Conservation (phyloP, 495 filamentous ascomycete species). For the Penicillium simplicissimum region DNA sequence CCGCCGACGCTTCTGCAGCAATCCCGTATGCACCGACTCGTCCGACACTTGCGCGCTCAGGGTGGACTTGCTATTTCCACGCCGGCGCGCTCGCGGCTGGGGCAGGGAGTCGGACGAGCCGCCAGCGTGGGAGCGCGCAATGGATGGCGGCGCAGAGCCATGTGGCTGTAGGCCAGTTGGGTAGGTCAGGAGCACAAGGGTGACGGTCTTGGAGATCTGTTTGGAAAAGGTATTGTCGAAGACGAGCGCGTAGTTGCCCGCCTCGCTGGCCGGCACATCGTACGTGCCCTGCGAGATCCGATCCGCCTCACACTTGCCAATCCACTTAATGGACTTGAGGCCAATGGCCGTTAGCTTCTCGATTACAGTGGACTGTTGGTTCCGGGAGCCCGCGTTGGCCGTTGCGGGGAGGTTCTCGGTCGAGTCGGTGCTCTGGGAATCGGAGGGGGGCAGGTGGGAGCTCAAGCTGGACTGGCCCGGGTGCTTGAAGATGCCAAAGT, state of each 20-base stretch:
- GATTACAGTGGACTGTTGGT: constrained; percentile 60
- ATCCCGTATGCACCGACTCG: constrained; percentile 66
- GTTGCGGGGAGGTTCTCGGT: constrained; percentile 41
- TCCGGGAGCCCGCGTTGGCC: constrained; percentile 31
- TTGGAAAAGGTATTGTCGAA: constrained; percentile 99
- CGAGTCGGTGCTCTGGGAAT: constrained; percentile 48
- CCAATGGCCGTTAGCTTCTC: constrained; percentile 85
- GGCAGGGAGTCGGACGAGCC: constrained; percentile 38
- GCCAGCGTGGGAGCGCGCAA: constrained; percentile 39
- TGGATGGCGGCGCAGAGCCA: constrained; percentile 38
- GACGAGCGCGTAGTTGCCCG: constrained; percentile 93
- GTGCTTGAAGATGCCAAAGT: constrained; percentile 97
- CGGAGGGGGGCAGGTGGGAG: constrained; percentile 45
- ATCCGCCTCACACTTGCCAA: constrained; percentile 93
- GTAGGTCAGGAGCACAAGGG: constrained; percentile 91
- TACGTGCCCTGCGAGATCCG: constrained; percentile 91
- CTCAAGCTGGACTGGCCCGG: constrained; percentile 64
- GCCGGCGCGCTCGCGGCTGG: constrained; percentile 32
- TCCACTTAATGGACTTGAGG: constrained; percentile 82
- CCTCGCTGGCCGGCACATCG: constrained; percentile 68
- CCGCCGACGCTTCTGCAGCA: constrained; percentile 82
- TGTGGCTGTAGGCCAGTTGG: constrained; percentile 82
- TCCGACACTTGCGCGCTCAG: constrained; percentile 32
- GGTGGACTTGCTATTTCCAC: constrained; percentile 36
- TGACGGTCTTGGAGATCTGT: constrained; percentile 89